Conservation (phyloP, 2,329 filamentous ascomycete species). For the Alternaria conjuncta region DNA sequence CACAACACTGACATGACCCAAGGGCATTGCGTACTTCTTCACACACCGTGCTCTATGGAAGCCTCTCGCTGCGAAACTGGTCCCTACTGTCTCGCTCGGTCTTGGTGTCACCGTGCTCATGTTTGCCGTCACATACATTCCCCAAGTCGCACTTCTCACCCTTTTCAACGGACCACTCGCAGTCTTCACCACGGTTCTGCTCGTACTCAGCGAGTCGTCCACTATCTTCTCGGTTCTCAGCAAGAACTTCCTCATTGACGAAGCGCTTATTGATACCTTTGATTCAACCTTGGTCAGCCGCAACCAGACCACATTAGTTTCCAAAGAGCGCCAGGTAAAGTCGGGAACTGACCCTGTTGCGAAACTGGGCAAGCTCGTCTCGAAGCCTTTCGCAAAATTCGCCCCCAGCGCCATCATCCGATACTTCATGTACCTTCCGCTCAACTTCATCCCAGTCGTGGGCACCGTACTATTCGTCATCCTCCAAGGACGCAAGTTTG, state of each 20-base stretch:
- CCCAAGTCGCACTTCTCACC: conserved; percentile 81
- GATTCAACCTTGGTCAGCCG: conserved; percentile 70
- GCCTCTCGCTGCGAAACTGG: conserved; percentile 63
- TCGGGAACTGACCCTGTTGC: conserved; percentile 59
- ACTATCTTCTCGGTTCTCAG: conserved; percentile 61
- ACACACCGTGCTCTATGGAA: conserved; percentile 65
- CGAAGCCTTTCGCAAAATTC: conserved; percentile 62
- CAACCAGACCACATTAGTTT: conserved; percentile 68
- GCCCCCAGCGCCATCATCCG: conserved; percentile 69
- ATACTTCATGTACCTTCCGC: conserved; percentile 83
- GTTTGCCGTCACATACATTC: conserved; percentile 87
- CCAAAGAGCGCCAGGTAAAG: conserved; percentile 76
- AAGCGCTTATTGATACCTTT: conserved; percentile 86
- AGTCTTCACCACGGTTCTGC: conserved; percentile 72
- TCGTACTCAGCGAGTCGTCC: conserved; percentile 63
- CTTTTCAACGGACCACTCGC: conserved; percentile 86
- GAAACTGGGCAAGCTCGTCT: conserved; percentile 63
- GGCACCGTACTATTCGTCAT: conserved; percentile 82
- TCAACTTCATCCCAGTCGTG: conserved; percentile 92
- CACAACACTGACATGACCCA: conserved; percentile 5
- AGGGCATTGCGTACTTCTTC: conserved; percentile 68
- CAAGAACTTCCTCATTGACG: conserved; percentile 77
- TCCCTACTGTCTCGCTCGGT: conserved; percentile 72
- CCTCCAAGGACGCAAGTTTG: conserved; percentile 66
- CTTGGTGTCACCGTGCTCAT: conserved; percentile 75